Base-by-base conservation (phyloP, 768 basidiomycete species). In the Nidularia sp. region DNA sequence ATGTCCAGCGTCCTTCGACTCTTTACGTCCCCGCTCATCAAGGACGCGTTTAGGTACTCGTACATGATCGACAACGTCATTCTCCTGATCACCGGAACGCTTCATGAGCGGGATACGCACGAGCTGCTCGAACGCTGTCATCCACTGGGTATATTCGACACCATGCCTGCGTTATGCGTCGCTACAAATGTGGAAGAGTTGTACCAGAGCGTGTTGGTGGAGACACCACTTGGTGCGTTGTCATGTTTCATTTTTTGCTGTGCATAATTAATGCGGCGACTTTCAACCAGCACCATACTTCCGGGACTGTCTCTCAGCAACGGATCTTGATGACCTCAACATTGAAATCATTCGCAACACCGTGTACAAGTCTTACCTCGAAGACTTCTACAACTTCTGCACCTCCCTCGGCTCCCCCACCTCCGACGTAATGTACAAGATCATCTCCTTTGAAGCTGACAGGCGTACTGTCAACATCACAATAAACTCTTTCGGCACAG, bases 31-130 rank as follows among this genome's bases (percentile, higher is more conserved):
- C 18, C 18, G 18, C 18, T 18, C 18, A 18, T 18, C 18, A 18
- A 18, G 18, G 49, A 65, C 50, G 44, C 45, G 44, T 34, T 9
- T 25, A 97, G 94, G 44, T 97, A 97, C 67, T 93, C 85, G 32
- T 99, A 98, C 72, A 99, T 99, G 97, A 98, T 99, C 65, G 97
- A 99, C 82, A 99, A 99, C 67, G 90, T 99, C 62, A 87, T 99
- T 53, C 80, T 99, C 49, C 80, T 99, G 63, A 99, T 98, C 56
- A 95, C 97, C 12, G 97, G 97, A 18, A 98, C 96, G 0, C 72
- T 99, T 34, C 95, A 98, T 63, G 95, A 98, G 70, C 81, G 97
- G 53, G 96, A 98, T 67, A 98, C 96, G 2, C 93, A 97, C 58
- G 97, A 99, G 65, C 83, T 99, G 3, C 74, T 99, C 35, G 93